These are phyloP conservation scores for Theileria annulata DNA, from an alignment of 169 alveolate species.

Conservation along the genomic window DNA sequence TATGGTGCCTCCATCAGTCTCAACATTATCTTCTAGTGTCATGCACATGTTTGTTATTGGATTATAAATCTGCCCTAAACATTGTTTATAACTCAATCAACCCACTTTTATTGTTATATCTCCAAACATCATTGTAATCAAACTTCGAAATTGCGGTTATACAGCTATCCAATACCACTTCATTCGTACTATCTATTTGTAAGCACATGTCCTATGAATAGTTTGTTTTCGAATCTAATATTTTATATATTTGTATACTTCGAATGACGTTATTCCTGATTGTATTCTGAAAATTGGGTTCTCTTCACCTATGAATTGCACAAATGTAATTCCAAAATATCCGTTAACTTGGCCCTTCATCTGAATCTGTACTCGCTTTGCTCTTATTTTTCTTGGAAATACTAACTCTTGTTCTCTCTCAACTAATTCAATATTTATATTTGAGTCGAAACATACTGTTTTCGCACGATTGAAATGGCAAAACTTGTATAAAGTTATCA, in stretches of 20 bases:
- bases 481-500: slow-evolving; percentile 70
- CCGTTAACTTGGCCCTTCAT: slow-evolving; percentile 82
- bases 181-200: slow-evolving; percentile 74
- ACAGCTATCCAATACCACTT: slow-evolving; percentile 76
- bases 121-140: slow-evolving; percentile 73
- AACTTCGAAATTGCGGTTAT: slow-evolving; percentile 71
- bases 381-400: slow-evolving; percentile 71
- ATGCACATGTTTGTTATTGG: slow-evolving; percentile 76
- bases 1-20: slow-evolving; percentile 77
- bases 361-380: slow-evolving; percentile 74
- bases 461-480: slow-evolving; percentile 70
- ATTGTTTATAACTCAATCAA: slow-evolving; percentile 21
- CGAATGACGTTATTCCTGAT: slow-evolving; percentile 85
- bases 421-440: slow-evolving; percentile 29
- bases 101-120: slow-evolving; percentile 69
- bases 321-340: slow-evolving; percentile 83
- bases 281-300: slow-evolving; percentile 83
- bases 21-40: slow-evolving; percentile 75
- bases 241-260: slow-evolving; percentile 26
- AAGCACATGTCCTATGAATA: slow-evolving; percentile 70
- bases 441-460: slow-evolving; percentile 43
- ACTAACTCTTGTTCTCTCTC: slow-evolving; percentile 67
- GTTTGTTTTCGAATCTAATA: background rate
- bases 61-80: slow-evolving; percentile 48
- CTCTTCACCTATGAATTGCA: slow-evolving; percentile 81